Percentiles rank a stretch among this genome's conserved stretches.
Evolutionary conservation across 495 filamentous ascomycete genomes (phyloP).

Genomic region (Tuber indicum): DNA sequence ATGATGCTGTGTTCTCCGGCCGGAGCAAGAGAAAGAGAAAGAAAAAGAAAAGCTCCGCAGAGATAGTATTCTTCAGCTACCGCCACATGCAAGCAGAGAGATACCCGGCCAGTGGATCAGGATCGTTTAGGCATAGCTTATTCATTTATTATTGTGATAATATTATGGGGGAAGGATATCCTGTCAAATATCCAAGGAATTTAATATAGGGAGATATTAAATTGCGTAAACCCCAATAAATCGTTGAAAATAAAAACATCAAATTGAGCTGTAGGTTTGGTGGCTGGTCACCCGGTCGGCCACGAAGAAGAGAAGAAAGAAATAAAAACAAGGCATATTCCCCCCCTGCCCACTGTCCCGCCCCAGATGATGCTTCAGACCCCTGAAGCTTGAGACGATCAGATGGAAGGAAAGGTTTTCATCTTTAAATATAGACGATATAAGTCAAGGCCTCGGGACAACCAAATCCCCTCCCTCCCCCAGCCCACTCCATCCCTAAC

Average conservation of each 20-base stretch:
- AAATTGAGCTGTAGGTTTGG: not conserved
- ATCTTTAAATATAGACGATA: not conserved
- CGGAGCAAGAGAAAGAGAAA: not conserved
- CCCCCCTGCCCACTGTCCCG: not conserved
- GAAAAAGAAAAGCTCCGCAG: not conserved
- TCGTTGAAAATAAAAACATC: not conserved
- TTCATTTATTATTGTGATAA: not conserved
- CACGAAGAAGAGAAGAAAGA: not conserved
- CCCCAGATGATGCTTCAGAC: not conserved
- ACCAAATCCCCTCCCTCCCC: not conserved
- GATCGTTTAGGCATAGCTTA: not conserved
- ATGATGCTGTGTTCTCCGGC: conserved; percentile 1
- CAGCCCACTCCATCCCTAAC: not conserved
- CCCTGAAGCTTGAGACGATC: not conserved
- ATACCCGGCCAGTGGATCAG: not conserved
- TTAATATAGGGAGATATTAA: not conserved
- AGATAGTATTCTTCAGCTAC: not conserved
- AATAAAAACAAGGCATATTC: not conserved
- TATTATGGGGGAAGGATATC: not conserved
- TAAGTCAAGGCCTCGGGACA: not conserved
- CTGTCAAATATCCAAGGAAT: not conserved
- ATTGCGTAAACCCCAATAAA: not conserved
- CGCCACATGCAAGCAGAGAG: not conserved
- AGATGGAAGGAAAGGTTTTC: not conserved
- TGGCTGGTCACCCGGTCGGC: not conserved